phyloP scores from a whole-genome alignment of 2,329 filamentous ascomycete genomes.

The Ilyonectria robusta region DNA sequence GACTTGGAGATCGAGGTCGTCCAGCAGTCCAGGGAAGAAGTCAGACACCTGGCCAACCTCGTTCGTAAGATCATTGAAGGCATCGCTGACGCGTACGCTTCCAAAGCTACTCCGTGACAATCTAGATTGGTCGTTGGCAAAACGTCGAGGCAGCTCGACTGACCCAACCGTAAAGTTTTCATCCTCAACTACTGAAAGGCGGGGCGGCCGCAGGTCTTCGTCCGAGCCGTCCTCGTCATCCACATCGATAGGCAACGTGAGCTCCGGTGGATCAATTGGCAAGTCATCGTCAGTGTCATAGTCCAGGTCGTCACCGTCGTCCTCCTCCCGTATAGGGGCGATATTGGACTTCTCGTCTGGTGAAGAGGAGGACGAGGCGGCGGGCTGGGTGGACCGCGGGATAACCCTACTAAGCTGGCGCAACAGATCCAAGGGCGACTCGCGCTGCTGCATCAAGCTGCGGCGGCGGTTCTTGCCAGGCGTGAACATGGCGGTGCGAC shows the following conservation, averaged over 20 bases:
- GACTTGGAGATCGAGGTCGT: constrained; percentile 56
- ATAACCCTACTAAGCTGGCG: constrained; percentile 68
- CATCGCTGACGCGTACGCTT: constrained; percentile 69
- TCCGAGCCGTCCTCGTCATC: constrained; percentile 64
- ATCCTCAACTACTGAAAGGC: constrained; percentile 69
- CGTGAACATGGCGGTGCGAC: constrained; percentile 72
- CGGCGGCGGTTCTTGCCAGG: constrained; percentile 71
- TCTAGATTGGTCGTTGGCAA: constrained; percentile 61
- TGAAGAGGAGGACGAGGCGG: constrained; percentile 64
- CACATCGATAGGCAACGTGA: constrained; percentile 67
- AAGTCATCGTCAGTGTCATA: constrained; percentile 63
- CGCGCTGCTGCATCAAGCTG: constrained; percentile 69
- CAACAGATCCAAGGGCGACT: constrained; percentile 68
- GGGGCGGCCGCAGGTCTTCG: constrained; percentile 66
- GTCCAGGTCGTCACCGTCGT: constrained; percentile 63
- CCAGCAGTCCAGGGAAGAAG: constrained; percentile 65
- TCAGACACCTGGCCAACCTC: constrained; percentile 63
- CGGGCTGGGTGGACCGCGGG: constrained; percentile 62
- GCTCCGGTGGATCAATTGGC: constrained; percentile 64
- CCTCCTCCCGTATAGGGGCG: constrained; percentile 52
- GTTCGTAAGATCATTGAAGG: constrained; percentile 58
- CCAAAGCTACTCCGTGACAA: constrained; percentile 69
- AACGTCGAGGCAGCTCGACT: constrained; percentile 71
- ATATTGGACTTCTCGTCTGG: constrained; percentile 49
- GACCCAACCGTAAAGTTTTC: constrained; percentile 72